Percentiles rank a stretch among this genome's conserved stretches.
Conservation (phyloP, 495 filamentous ascomycete species). For the Neurospora intermedia region DNA sequence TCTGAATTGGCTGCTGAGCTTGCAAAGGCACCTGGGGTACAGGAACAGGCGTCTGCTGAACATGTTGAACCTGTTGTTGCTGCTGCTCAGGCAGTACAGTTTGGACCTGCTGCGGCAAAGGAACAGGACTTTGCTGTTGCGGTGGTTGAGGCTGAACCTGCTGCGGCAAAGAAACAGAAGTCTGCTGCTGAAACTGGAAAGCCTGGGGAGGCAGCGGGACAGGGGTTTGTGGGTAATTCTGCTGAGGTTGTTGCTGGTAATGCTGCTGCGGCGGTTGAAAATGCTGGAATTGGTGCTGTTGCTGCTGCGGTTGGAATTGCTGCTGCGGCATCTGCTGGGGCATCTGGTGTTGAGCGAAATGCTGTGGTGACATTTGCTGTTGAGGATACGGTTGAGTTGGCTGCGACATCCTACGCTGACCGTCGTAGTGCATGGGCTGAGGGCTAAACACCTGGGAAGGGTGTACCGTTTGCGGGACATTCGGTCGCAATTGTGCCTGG, state of each 20-base stretch:
- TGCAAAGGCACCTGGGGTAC: not conserved
- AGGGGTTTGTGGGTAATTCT: not conserved
- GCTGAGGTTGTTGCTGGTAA: not conserved
- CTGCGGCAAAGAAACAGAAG: not conserved
- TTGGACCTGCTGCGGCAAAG: conserved; percentile 2
- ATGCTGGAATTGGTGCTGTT: not conserved
- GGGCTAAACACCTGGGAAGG: not conserved
- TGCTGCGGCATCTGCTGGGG: conserved; percentile 5
- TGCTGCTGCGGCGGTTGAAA: conserved; percentile 1
- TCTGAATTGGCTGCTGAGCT: not conserved
- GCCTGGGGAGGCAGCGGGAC: not conserved
- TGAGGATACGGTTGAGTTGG: not conserved
- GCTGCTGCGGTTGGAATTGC: conserved; percentile 1
- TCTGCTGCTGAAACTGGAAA: conserved; percentile 1
- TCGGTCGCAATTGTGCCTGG: not conserved
- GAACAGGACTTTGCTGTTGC: conserved; percentile 1
- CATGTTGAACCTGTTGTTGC: not conserved
- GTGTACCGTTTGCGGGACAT: not conserved
- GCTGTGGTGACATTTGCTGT: not conserved
- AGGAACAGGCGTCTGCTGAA: not conserved
- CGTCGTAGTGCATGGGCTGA: not conserved
- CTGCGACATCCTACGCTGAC: not conserved
- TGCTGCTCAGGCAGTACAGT: conserved; percentile 1
- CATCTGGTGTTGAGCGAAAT: not conserved
- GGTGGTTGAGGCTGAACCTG: not conserved